Evolutionary conservation across 352 stramenopile genomes (phyloP).

Genomic region (Phytophthora pluvialis): DNA sequence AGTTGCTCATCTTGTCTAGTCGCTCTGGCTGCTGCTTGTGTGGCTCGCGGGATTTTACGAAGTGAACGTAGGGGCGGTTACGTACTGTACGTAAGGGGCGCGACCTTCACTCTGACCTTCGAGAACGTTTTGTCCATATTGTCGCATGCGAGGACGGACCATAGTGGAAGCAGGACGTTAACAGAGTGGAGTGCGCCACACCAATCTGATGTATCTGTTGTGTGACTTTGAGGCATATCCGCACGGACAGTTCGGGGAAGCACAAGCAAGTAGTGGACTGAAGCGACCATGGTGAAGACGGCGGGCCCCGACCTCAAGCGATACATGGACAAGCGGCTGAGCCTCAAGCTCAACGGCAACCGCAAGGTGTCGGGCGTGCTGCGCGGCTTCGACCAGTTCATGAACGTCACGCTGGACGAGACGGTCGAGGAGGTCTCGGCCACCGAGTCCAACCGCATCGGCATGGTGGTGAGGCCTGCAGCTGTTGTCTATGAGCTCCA

Average conservation of each 20-base stretch:
- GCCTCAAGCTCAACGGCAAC: conserved; percentile 95
- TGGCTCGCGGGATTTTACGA: conserved; percentile 15
- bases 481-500: background rate
- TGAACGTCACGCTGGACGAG: conserved; percentile 97
- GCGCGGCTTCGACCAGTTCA: conserved; percentile 97
- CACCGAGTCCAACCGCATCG: conserved; percentile 89
- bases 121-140: conserved; percentile 18
- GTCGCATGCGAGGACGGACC: conserved; percentile 21
- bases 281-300: conserved; percentile 69
- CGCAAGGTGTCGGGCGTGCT: conserved; percentile 94
- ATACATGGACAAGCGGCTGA: conserved; percentile 96
- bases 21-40: conserved; percentile 30
- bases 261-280: conserved; percentile 9
- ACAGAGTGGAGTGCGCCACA: conserved; percentile 1
- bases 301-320: conserved; percentile 88
- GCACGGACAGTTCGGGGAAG: background rate
- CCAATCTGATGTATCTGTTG: conserved; percentile 15
- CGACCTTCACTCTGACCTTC: conserved; percentile 42
- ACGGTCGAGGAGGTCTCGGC: conserved; percentile 90
- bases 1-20: conserved; percentile 59
- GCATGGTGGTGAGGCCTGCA: conserved; percentile 88
- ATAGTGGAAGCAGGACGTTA: conserved; percentile 22
- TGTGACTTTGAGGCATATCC: conserved; percentile 10
- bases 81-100: conserved; percentile 5
- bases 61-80: conserved; percentile 29